phyloP scores from a whole-genome alignment of 2,329 filamentous ascomycete species.

The Alternaria dauci region DNA sequence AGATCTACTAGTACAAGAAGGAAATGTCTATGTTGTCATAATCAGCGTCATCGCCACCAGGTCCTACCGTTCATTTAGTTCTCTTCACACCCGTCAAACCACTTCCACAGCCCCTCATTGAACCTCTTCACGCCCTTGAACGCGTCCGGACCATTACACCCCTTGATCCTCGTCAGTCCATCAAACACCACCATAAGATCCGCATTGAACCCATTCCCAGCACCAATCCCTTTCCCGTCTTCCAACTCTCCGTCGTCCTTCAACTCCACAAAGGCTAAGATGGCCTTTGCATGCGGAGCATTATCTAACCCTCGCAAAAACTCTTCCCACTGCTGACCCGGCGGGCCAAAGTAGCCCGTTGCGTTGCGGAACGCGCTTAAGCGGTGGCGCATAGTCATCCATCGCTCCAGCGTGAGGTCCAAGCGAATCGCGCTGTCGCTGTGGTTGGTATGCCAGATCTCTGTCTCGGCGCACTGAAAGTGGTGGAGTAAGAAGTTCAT shows the following conservation, averaged over 20 bases:
- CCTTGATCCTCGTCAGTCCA: slow-evolving; percentile 14
- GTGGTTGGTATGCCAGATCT: neutral
- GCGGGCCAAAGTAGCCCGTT: slow-evolving; percentile 12
- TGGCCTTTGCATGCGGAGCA: slow-evolving; percentile 12
- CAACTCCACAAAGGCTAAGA: slow-evolving; percentile 19
- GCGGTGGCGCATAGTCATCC: slow-evolving; percentile 22
- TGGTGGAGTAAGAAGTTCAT: slow-evolving; percentile 18
- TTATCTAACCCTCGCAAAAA: slow-evolving; percentile 10
- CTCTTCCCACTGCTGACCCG: slow-evolving; percentile 18
- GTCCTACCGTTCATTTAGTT: too few species aligned
- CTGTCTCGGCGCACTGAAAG: slow-evolving; percentile 14
- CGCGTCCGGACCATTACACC: slow-evolving; percentile 19
- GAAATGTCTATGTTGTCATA: neutral
- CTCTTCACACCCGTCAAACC: slow-evolving; percentile 11
- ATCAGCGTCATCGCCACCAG: neutral
- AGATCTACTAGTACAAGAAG: neutral
- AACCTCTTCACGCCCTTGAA: slow-evolving; percentile 13
- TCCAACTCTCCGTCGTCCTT: neutral
- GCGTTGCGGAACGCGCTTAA: slow-evolving; percentile 10
- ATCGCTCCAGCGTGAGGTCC: slow-evolving; percentile 1
- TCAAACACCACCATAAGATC: slow-evolving; percentile 24
- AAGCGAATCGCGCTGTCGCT: slow-evolving; percentile 5
- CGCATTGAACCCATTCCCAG: slow-evolving; percentile 7
- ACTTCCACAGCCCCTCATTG: slow-evolving; percentile 19
- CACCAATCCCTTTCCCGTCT: neutral